These are phyloP conservation scores for Arthromyces matolae DNA, from an alignment of 768 basidiomycete species.

Conservation along the genomic window DNA sequence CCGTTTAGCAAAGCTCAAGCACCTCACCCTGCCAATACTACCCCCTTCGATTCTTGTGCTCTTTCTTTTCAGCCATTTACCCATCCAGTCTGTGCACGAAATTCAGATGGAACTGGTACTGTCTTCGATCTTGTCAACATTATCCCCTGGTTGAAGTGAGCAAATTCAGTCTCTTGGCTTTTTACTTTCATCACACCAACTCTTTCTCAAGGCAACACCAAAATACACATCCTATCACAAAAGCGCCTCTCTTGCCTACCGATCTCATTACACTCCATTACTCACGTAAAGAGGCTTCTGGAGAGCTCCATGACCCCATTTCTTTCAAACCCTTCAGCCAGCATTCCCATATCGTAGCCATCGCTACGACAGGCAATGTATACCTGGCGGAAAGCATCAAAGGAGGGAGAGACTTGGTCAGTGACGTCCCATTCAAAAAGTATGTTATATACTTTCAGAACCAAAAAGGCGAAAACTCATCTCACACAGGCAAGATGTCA, in stretches of 20 bases:
- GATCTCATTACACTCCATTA: slow-evolving; percentile 81
- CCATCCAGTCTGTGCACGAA: slow-evolving; percentile 85
- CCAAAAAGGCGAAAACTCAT: slow-evolving; percentile 7
- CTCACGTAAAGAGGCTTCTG: slow-evolving; percentile 74
- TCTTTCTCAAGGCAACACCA: slow-evolving; percentile 66
- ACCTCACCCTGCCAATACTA: slow-evolving; percentile 58
- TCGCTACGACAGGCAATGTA: slow-evolving; percentile 89
- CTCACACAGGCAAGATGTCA: slow-evolving; percentile 69
- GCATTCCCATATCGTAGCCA: slow-evolving; percentile 91
- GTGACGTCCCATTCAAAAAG: slow-evolving; percentile 84
- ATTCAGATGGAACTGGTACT: slow-evolving; percentile 70
- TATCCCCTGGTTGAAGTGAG: slow-evolving; percentile 90
- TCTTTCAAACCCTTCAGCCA: slow-evolving; percentile 97
- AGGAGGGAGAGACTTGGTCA: slow-evolving; percentile 81
- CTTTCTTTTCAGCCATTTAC: slow-evolving; percentile 87
- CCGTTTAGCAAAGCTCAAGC: slow-evolving; percentile 61
- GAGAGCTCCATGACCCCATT: slow-evolving; percentile 92
- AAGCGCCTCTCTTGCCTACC: slow-evolving; percentile 62
- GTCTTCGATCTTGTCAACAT: slow-evolving; percentile 93
- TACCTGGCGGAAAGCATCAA: slow-evolving; percentile 89
- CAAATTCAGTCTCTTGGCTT: slow-evolving; percentile 10
- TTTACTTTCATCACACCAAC: slow-evolving; percentile 1
- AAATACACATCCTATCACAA: slow-evolving; percentile 75
- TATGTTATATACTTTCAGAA: slow-evolving; percentile 28
- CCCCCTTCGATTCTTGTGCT: slow-evolving; percentile 89